Evolutionary conservation across 2,329 filamentous ascomycete species (phyloP).

Genomic region (Pseudogymnoascus destructans): DNA sequence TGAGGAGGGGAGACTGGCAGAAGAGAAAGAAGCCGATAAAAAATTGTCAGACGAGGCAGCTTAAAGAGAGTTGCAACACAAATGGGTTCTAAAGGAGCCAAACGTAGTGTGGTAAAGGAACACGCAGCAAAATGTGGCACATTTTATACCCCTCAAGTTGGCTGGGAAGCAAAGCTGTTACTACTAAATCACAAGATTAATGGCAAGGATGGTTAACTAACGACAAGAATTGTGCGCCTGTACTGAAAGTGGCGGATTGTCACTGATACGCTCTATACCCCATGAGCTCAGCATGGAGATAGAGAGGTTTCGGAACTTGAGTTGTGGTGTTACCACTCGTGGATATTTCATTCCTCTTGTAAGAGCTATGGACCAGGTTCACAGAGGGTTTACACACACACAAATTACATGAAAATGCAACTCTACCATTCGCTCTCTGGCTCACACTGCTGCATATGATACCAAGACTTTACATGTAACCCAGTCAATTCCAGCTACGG

Average conservation of each 20-base stretch:
- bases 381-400: no score
- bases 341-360: no score
- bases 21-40: no score
- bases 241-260: no score
- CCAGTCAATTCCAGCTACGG: background rate
- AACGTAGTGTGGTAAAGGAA: background rate
- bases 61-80: background rate
- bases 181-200: background rate
- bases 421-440: background rate
- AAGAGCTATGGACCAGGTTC: no score
- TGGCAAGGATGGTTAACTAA: background rate
- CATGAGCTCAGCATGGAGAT: no score
- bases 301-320: no score
- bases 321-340: no score
- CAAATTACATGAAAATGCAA: background rate
- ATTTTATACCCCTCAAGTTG: background rate
- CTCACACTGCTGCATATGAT: background rate
- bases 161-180: background rate
- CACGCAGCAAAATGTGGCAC: background rate
- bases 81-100: background rate
- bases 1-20: constrained; percentile 18
- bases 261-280: no score
- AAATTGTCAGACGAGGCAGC: constrained; percentile 12
- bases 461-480: background rate
- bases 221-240: background rate